Evolutionary conservation across 208 protist genomes (phyloP).

Genomic region (Paratrypanosoma confusum): DNA sequence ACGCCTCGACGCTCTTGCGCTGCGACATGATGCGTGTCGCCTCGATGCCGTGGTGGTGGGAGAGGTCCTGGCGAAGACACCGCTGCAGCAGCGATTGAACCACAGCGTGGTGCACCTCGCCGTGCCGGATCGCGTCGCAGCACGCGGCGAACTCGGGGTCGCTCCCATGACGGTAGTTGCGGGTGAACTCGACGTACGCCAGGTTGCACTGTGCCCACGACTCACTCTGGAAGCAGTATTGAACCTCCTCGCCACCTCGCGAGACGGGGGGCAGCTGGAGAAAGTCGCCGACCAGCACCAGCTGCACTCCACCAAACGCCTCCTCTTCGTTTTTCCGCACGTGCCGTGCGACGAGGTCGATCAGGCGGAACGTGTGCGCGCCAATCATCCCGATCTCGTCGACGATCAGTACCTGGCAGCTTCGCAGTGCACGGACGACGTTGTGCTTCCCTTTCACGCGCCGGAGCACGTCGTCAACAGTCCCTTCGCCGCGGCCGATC

Average conservation of each 20-base stretch:
- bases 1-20: constrained; percentile 29
- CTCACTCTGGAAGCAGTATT: constrained; percentile 36
- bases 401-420: constrained; percentile 27
- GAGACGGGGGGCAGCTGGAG: constrained; percentile 27
- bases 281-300: constrained; percentile 37
- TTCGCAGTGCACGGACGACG: constrained; percentile 13
- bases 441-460: constrained; percentile 13
- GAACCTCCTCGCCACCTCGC: constrained; percentile 24
- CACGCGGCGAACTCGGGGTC: constrained; percentile 30
- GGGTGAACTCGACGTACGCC: constrained; percentile 21
- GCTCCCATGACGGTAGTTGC: constrained; percentile 23
- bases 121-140: constrained; percentile 39
- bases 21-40: constrained; percentile 36
- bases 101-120: constrained; percentile 43
- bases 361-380: constrained; percentile 9
- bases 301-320: constrained; percentile 41
- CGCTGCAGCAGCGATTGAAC: constrained; percentile 16
- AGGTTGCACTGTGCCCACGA: constrained; percentile 33
- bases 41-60: constrained; percentile 21
- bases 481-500: constrained; percentile 22
- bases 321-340: constrained; percentile 12
- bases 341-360: constrained; percentile 19
- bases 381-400: constrained; percentile 31
- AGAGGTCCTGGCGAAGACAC: constrained; percentile 23
- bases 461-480: constrained; percentile 9